These are phyloP conservation scores for Setaria viridis DNA, from an alignment of 202 grass and related monocot species.

Conservation along the genomic window DNA sequence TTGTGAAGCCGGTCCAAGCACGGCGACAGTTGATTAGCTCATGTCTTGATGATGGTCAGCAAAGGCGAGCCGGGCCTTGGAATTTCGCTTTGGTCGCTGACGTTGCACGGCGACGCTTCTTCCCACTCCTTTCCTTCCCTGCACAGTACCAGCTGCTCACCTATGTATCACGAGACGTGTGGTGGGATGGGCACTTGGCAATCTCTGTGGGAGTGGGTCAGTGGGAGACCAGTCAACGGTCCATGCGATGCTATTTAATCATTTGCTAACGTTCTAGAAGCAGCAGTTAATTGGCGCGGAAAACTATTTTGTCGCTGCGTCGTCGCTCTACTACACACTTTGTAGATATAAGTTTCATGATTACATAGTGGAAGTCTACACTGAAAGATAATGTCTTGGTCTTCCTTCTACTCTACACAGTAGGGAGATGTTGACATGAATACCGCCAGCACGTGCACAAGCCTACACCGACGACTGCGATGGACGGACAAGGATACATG, in stretches of 20 bases:
- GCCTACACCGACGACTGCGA: background rate
- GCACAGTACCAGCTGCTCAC: background rate
- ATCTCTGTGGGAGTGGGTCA: no score
- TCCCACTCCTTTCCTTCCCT: background rate
- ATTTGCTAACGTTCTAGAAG: constrained; percentile 6
- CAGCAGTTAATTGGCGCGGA: background rate
- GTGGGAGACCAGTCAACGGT: constrained; percentile 17
- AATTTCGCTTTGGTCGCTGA: constrained; percentile 1
- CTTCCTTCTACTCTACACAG: background rate
- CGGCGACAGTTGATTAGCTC: background rate
- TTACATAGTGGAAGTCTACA: background rate
- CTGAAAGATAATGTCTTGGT: background rate
- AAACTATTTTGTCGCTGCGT: background rate
- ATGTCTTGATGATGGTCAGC: constrained; percentile 21
- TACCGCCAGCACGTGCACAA: no score
- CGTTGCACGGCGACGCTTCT: background rate
- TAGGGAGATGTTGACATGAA: background rate
- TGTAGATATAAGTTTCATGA: background rate
- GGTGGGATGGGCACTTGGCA: background rate
- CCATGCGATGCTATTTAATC: background rate
- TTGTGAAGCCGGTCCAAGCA: constrained; percentile 15
- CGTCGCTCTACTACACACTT: background rate
- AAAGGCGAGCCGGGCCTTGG: background rate
- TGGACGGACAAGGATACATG: background rate
- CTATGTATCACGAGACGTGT: background rate